Evolutionary conservation across 2,329 filamentous ascomycete genomes (phyloP), one percentile per base, ranked within the genome.

Genomic region (Trichoderma lentiforme): DNA sequence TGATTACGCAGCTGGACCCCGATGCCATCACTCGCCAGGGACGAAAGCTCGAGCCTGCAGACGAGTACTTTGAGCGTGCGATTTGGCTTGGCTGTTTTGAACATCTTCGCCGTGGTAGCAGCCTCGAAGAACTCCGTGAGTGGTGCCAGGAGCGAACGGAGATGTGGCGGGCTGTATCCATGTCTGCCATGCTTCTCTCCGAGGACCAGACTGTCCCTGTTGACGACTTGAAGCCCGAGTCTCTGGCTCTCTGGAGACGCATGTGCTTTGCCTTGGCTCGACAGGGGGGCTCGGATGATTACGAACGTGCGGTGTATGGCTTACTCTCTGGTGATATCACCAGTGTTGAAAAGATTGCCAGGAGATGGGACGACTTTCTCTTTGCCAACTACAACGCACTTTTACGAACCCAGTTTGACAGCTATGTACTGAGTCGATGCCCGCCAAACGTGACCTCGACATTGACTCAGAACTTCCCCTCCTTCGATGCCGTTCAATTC

Each of bases 61-160:
- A 99, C 78, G 90, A 94, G 75, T 95, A 91, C 77, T 96, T 95
- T 74, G 96, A 99, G 83, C 89, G 92, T 68, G 92, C 94, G 3
- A 93, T 97, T 61, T 98, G 96, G 95, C 87, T 95, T 73, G 92
- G 93, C n/a, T 96, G 93, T 82, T 98, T 94, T 84, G 94, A 97
- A 80, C 93, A 97, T 85, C 85, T 99, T 67, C 90, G 95, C 63
- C 90, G 94, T 60, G 96, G 96, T n/a, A 91, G 90, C 75, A 89
- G 86, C 73, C 89, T 92, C 82, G 82, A 87, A 9, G 88, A 92
- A 47, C 92, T 98, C 74, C 89, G 90, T 70, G 92, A 95, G 63
- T 98, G 94, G 93, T 97, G 94, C 77, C 85, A 91, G 61, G 92
- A 95, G 76, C 89, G 93, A 72, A 93, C 93, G 11, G 95, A 98